Evolutionary conservation across 345 rosid species (phyloP), one percentile per base, ranked within the genome.

Genomic region (Salix dunnii): DNA sequence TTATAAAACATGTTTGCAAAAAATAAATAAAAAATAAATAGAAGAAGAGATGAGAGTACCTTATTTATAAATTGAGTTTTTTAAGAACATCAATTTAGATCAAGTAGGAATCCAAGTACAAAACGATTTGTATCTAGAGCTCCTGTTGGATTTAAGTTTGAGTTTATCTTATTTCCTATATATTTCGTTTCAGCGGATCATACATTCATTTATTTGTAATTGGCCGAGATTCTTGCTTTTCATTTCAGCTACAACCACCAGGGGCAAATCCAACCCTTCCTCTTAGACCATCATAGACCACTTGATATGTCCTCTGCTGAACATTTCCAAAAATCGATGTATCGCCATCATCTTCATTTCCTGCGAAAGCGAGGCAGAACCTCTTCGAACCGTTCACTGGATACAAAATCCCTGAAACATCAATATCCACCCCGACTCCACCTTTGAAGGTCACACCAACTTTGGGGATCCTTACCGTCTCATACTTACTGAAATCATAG

Each of bases 241-340:
- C 21, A 18, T 17, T 5, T 68, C 46, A 74, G 17, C 53, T 30
- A 53, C 84, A 77, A 12, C 84, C 78, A 6, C 58, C 72, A 2
- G 78, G 49, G 35, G 58, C 61, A 63, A 81, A 77, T 7, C 84
- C 81, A 7, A 77, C 70, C 75, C 55, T 77, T n/a, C 68, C 58
- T 51, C 43, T 74, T 9, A 40, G 76, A 23, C 27, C 69, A 64
- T 82, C 77, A 28, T 82, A 82, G 2, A 82, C 82, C 9, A 82
- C 82, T 25, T 82, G 77, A 3, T 71, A 53, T 7, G 77, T 75
- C 23, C 43, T 43, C 79, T 78, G 82, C 77, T 82, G 85, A 70
- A n/a, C 8, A 55, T 75, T 82, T 1, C 85, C 79, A n/a, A 65
- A 75, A 5, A 82, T 78, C 18, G 74, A 31, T 20, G 76, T 0